phyloP scores from a whole-genome alignment of 805 yeast species.

The Yueomyces sinensis region DNA sequence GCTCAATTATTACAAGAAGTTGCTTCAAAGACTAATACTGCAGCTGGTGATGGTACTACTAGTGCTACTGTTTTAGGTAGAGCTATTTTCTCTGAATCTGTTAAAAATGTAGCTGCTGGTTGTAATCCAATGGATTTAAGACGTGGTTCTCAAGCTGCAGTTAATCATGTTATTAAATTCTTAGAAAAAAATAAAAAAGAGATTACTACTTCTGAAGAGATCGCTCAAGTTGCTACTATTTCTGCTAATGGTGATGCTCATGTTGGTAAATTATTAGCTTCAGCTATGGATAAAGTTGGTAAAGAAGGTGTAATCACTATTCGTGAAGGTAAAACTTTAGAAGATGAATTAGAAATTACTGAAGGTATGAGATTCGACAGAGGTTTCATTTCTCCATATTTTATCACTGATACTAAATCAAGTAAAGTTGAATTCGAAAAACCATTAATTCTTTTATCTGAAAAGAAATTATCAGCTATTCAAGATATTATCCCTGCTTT shows the following conservation, averaged over 20 bases:
- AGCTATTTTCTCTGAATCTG: conserved; percentile 88
- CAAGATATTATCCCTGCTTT: conserved; percentile 88
- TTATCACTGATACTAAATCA: conserved; percentile 81
- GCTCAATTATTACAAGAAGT: conserved; percentile 93
- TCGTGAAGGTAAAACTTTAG: conserved; percentile 93
- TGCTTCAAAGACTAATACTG: conserved; percentile 91
- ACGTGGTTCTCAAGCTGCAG: conserved; percentile 95
- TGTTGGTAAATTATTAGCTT: conserved; percentile 81
- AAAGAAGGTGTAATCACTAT: conserved; percentile 98
- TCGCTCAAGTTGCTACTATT: conserved; percentile 96
- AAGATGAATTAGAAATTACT: conserved; percentile 90
- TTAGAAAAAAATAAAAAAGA: conserved; percentile 80
- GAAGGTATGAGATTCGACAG: conserved; percentile 99
- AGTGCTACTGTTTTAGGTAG: conserved; percentile 95
- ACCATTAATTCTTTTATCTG: conserved; percentile 78
- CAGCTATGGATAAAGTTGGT: conserved; percentile 97
- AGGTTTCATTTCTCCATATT: conserved; percentile 93
- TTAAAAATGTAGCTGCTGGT: conserved; percentile 96
- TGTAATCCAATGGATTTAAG: conserved; percentile 98
- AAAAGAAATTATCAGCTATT: conserved; percentile 83
- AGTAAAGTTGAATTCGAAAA: conserved; percentile 94
- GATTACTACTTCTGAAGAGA: conserved; percentile 86
- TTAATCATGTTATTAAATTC: conserved; percentile 78
- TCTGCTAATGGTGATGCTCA: conserved; percentile 94
- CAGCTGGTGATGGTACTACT: conserved; percentile 98